Conservation (phyloP, 2,329 filamentous ascomycete species). For the Pestalotiopsis sp. region DNA sequence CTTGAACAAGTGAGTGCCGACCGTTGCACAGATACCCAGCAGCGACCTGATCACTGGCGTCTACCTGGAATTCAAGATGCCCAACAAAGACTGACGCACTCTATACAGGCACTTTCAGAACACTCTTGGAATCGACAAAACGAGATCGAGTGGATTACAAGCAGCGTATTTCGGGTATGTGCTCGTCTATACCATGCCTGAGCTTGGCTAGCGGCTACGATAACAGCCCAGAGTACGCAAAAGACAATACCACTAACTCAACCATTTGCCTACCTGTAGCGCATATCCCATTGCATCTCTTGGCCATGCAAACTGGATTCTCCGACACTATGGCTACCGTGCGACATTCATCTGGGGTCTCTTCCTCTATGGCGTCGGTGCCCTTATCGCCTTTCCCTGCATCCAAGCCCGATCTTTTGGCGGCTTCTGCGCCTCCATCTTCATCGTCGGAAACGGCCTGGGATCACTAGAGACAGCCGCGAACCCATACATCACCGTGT, state of each 20-base stretch:
- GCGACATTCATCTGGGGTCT: conserved; percentile 71
- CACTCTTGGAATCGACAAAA: conserved; percentile 55
- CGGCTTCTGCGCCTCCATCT: conserved; percentile 74
- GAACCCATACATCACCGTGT: conserved; percentile 73
- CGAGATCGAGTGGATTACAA: conserved; percentile 64
- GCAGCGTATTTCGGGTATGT: conserved; percentile 65
- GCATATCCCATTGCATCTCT: conserved; percentile 73
- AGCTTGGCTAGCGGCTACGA: too few relatives aligned
- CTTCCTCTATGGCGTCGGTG: conserved; percentile 66
- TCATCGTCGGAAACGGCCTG: conserved; percentile 75
- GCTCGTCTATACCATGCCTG: too few relatives aligned
- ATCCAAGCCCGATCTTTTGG: conserved; percentile 68
- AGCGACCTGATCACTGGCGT: background rate
- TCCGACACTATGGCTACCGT: conserved; percentile 66
- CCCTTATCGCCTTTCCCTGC: conserved; percentile 57
- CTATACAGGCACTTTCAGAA: conserved; percentile 58
- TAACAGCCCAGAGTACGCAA: too few relatives aligned
- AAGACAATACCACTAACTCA: background rate
- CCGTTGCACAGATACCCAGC: background rate
- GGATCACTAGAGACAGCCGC: conserved; percentile 78
- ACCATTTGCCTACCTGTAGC: conserved; percentile 30
- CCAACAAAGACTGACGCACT: background rate
- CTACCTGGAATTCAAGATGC: background rate
- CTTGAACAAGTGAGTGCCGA: conserved; percentile 29
- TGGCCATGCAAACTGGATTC: conserved; percentile 63